Conservation (phyloP, 2,329 filamentous ascomycete genomes). For the Phaeophleospora eucalypticola region DNA sequence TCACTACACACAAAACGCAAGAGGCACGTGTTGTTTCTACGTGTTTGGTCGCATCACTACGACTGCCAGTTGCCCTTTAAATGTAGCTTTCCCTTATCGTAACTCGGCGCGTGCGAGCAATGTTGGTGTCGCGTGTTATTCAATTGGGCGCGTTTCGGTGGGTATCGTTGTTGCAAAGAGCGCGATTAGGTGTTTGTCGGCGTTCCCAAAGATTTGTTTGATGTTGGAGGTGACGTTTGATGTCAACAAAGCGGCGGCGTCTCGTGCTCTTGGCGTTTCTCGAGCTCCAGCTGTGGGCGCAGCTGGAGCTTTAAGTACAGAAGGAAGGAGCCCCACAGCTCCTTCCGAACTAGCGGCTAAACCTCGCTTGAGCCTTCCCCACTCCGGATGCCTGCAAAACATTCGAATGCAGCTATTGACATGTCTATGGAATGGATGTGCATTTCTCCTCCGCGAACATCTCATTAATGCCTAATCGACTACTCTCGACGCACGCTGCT, state of each 20-base stretch:
- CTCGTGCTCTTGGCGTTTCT: background rate
- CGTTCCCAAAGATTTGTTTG: no score
- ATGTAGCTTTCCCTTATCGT: background rate
- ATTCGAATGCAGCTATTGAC: no score
- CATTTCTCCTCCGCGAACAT: no score
- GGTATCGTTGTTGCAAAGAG: background rate
- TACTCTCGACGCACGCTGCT: no score
- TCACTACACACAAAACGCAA: slow-evolving; percentile 19
- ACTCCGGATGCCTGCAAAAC: no score
- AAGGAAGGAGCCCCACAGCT: background rate
- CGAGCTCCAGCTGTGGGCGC: background rate
- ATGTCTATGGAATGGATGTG: no score
- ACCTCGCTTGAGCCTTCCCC: no score
- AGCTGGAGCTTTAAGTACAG: background rate
- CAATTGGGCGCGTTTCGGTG: background rate
- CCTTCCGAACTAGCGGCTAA: background rate
- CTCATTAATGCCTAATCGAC: no score
- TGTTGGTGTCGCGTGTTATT: no score
- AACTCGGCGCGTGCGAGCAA: slow-evolving; percentile 3
- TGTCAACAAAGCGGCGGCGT: background rate
- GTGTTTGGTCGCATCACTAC: slow-evolving; percentile 16
- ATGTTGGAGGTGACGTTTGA: background rate
- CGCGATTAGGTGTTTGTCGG: background rate
- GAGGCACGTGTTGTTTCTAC: slow-evolving; percentile 20
- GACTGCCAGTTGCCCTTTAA: background rate